Evolutionary conservation across 1,284 basidiomycete species (phyloP).

Genomic region (Porodaedalea pini): DNA sequence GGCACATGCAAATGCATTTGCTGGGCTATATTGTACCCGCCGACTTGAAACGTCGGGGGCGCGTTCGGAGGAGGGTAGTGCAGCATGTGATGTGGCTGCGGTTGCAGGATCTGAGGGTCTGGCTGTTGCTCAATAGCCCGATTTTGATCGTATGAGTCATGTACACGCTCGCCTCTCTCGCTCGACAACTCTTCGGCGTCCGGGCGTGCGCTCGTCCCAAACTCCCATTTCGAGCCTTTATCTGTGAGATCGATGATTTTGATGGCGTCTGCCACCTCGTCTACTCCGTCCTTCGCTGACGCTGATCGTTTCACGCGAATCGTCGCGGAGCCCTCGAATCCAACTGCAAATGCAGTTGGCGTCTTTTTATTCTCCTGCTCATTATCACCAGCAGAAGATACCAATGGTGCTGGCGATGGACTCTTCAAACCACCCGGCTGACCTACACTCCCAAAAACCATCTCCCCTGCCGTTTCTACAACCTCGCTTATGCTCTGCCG

Average conservation of each 20-base stretch:
- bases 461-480: constrained; percentile 22
- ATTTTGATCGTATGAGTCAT: background rate
- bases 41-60: constrained; percentile 5
- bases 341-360: constrained; percentile 4
- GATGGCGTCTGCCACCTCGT: constrained; percentile 21
- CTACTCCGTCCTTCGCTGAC: constrained; percentile 2
- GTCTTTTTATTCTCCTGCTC: background rate
- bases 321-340: constrained; percentile 13
- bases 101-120: constrained; percentile 14
- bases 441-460: constrained; percentile 54
- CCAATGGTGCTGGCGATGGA: constrained; percentile 29
- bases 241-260: constrained; percentile 37
- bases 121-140: background rate
- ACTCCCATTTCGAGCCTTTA: constrained; percentile 47
- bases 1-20: constrained; percentile 7
- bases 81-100: constrained; percentile 18
- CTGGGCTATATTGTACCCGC: constrained; percentile 12
- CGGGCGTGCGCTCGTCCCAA: constrained; percentile 44
- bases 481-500: constrained; percentile 21
- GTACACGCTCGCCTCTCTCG: background rate
- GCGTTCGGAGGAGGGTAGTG: constrained; percentile 7
- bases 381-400: background rate
- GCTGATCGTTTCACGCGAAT: constrained; percentile 9
- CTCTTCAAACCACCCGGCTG: constrained; percentile 30
- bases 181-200: constrained; percentile 20